Percentiles rank a stretch among this genome's conserved stretches.
Conservation (phyloP, 1,284 basidiomycete species). For the Coniophora puteana region DNA sequence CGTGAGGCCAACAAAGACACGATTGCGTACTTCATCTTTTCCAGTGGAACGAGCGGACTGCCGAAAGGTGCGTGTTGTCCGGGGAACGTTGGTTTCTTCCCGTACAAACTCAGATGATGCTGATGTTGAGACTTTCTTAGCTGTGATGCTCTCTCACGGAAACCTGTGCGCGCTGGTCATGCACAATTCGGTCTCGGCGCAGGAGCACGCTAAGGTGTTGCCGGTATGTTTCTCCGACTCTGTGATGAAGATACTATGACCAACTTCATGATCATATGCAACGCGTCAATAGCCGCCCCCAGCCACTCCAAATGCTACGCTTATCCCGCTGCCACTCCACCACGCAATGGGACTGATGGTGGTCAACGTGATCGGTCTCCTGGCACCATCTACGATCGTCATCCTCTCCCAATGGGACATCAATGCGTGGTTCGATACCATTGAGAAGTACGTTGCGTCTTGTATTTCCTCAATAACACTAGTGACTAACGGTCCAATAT, state of each 20-base stretch:
- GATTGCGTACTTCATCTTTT: constrained; percentile 64
- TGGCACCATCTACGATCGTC: constrained; percentile 40
- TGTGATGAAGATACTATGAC: background rate
- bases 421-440: constrained; percentile 34
- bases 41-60: constrained; percentile 66
- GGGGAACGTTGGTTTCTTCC: background rate
- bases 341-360: constrained; percentile 57
- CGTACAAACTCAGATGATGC: too few species aligned
- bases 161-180: constrained; percentile 46
- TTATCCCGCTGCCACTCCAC: constrained; percentile 60
- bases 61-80: constrained; percentile 55
- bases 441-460: constrained; percentile 33
- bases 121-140: too few species aligned
- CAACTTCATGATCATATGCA: background rate
- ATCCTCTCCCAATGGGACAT: constrained; percentile 56
- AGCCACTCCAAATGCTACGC: constrained; percentile 32
- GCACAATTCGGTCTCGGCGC: constrained; percentile 32
- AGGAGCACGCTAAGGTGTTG: constrained; percentile 24
- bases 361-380: constrained; percentile 43
- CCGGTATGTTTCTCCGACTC: background rate
- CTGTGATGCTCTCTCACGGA: constrained; percentile 66
- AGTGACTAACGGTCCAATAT: background rate
- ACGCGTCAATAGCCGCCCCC: constrained; percentile 31
- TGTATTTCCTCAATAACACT: background rate
- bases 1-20: constrained; percentile 48